Evolutionary conservation across 805 yeast genomes (phyloP), one percentile per base, ranked within the genome.

Genomic region (Wickerhamiella slavikovae): DNA sequence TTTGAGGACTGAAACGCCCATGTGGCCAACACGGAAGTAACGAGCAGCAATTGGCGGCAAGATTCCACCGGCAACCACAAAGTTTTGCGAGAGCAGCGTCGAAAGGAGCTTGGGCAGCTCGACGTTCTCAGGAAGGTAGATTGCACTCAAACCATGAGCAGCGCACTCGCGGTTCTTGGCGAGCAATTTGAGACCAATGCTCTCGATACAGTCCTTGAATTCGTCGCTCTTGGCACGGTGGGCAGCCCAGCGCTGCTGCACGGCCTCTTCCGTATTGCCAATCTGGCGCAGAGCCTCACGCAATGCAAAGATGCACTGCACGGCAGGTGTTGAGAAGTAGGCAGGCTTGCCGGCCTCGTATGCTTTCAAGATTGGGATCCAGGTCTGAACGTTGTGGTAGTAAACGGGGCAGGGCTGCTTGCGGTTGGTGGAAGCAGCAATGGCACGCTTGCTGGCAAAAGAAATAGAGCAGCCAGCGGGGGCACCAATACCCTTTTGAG

Each of bases 281-380:
- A 79, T 54, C 49, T 77, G 82, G 33, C 63, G 65, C 39, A 83
- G 62, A 4, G 94, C 71, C 3, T 65, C 75, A 49, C 69, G 69
- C 43, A 80, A 63, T 11, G 94, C 83, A 45, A 76, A 76, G 36
- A 85, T 59, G 36, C 76, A 64, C 56, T 80, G 94, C 27, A 78
- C 74, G 0, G 95, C 76, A n/a, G 94, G 95, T 5, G 95, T 85
- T n/a, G 94, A 93, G 48, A 80, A 85, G 59, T 83, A 89, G 6
- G 83, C 77, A 12, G 64, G 69, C 38, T 64, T 60, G 28, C 83
- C 83, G 28, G 66, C 51, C 59, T 83, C 95, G 56, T 79, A 80
- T 25, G 80, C 77, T 48, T 65, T 57, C 82, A 83, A 71, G 47
- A 83, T 65, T 24, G 95, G 94, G 28, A 71, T 52, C 96, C 96